A percentile compares a stretch with the other conserved stretches of the same genome.
phyloP scores from a whole-genome alignment of 257 asterid species.

The Pogostemon cablin region DNA sequence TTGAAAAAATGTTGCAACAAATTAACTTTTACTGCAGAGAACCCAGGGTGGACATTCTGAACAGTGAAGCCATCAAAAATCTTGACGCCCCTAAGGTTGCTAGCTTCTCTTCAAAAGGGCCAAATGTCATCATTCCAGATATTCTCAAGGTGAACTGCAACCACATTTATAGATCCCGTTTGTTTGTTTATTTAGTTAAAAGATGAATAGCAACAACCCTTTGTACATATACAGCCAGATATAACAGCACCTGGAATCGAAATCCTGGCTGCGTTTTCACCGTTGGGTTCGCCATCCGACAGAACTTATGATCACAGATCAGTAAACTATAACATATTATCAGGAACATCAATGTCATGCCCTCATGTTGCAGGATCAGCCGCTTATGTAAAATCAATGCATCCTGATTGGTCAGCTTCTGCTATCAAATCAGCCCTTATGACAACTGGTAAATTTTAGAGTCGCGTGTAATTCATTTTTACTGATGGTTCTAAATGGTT shows the following conservation, averaged over 20 bases:
- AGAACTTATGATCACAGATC: not conserved
- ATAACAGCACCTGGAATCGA: slow-evolving; percentile 36
- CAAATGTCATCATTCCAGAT: slow-evolving; percentile 29
- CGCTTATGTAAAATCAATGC: slow-evolving; percentile 32
- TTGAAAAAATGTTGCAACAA: not conserved
- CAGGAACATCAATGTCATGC: slow-evolving; percentile 39
- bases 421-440: slow-evolving; percentile 43
- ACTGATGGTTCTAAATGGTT: not conserved
- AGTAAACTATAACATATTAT: slow-evolving; percentile 17
- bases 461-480: not conserved
- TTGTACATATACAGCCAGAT: slow-evolving; percentile 30
- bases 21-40: not conserved
- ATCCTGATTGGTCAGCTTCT: slow-evolving; percentile 36
- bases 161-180: not conserved
- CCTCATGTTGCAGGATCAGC: slow-evolving; percentile 38
- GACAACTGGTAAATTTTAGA: slow-evolving; percentile 30
- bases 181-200: not conserved
- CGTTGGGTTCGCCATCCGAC: slow-evolving; percentile 7
- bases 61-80: slow-evolving; percentile 23
- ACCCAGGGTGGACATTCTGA: slow-evolving; percentile 17
- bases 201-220: not conserved
- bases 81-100: slow-evolving; percentile 31
- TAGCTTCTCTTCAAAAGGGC: slow-evolving; percentile 35
- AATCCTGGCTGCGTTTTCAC: slow-evolving; percentile 35
- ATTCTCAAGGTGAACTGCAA: slow-evolving; percentile 21